Base-by-base conservation (phyloP, 805 yeast genomes). In the Cyberlindnera galapagoensis region DNA sequence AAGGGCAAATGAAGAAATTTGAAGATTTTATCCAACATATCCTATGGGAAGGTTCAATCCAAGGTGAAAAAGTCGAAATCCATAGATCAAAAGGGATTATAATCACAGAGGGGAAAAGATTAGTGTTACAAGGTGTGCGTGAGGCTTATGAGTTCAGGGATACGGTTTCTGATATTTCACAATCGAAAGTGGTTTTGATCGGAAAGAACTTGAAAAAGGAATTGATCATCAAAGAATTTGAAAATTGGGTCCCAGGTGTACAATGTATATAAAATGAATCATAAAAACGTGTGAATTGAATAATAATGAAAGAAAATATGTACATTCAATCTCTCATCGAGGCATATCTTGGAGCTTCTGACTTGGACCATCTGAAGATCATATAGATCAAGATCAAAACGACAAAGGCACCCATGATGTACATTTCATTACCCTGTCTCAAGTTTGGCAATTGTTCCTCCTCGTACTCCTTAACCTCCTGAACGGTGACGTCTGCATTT, bases 101-200 rank as follows among this genome's bases (percentile, higher is more conserved):
- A 7, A 68, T 77, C 3, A 39, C 46, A n/a, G 50, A 56, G 7
- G 54, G 51, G 3, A 44, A 54, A 5, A 52, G 47, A 8, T 39
- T 39, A 10, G 44, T 43, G 0, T 59, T 92, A 9, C 98, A 92
- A 54, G 97, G 94, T 9, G 98, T 92, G 0, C 67, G 97, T 38
- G 92, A 87, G 34, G 86, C 95, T 0, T 92, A 86, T 56, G 98
- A 92, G 41, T 63, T 85, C 3, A 66, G 79, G 4, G 76, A 71
- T 10, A 63, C 64, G 4, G 46, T 47, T 5, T 62, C 66, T 5
- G 67, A 60, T 1, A 52, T 63, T 3, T 47, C 44, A 1, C 39
- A 54, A 19, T 75, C 80, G 37, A 83, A 80, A 55, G 42, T 85
- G 18, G 88, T 85, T 2, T 60, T 85, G 9, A 85, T 85, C 24